Evolutionary conservation across 352 stramenopile genomes (phyloP).

Genomic region (Phytophthora sp.): DNA sequence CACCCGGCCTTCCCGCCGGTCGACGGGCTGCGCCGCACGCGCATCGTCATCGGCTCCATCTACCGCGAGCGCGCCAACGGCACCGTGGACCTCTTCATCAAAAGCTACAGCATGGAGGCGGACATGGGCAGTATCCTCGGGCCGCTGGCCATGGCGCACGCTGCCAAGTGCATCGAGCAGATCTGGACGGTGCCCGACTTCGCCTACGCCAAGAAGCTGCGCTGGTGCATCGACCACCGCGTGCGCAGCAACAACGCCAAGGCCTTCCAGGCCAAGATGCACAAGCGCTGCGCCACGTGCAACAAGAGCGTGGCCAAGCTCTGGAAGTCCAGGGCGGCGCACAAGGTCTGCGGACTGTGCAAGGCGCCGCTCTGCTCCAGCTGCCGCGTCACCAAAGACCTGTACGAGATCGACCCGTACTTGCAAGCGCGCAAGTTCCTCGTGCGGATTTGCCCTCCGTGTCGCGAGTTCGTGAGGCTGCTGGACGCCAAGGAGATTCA

Average conservation of each 20-base stretch:
- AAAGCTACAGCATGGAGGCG: conserved; percentile 48
- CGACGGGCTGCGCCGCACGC: conserved; percentile 39
- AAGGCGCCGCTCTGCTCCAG: conserved; percentile 38
- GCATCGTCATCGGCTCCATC: conserved; percentile 40
- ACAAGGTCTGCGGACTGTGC: conserved; percentile 31
- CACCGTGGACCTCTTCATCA: conserved; percentile 45
- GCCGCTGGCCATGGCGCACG: conserved; percentile 34
- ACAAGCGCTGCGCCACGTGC: conserved; percentile 25
- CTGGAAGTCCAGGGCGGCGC: conserved; percentile 16
- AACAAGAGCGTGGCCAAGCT: conserved; percentile 23
- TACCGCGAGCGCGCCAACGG: conserved; percentile 33
- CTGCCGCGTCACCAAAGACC: conserved; percentile 26
- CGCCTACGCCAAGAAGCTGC: conserved; percentile 41
- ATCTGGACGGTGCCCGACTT: conserved; percentile 41
- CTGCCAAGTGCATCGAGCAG: conserved; percentile 39
- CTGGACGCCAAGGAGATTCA: conserved; percentile 38
- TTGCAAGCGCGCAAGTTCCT: conserved; percentile 31
- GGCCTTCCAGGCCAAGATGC: conserved; percentile 25
- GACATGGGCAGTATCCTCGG: conserved; percentile 40
- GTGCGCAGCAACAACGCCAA: conserved; percentile 35
- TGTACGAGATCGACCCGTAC: conserved; percentile 37
- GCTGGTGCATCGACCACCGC: conserved; percentile 38
- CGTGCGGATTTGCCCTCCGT: conserved; percentile 31
- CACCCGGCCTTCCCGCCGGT: conserved; percentile 37
- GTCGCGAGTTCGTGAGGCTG: conserved; percentile 31